phyloP scores from a whole-genome alignment of 1,139 yeast genomes.

The Magnusiomyces suaveolens region DNA sequence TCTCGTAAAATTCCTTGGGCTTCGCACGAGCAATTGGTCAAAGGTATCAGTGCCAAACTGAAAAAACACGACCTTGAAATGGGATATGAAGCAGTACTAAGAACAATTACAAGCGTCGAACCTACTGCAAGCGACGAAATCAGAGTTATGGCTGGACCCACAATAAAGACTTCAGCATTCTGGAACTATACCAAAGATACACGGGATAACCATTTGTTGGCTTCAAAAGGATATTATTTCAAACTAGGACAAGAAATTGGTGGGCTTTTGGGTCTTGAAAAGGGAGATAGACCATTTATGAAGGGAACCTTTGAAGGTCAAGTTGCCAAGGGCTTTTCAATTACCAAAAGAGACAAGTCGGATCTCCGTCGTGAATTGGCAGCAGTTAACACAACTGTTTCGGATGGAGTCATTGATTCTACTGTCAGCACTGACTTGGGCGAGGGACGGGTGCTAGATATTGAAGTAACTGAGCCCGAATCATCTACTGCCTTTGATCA shows the following conservation, averaged over 20 bases:
- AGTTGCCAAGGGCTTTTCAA: conserved; percentile 19
- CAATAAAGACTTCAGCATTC: conserved; percentile 30
- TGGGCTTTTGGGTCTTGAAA: conserved; percentile 30
- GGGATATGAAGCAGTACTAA: conserved; percentile 53
- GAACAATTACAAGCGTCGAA: conserved; percentile 45
- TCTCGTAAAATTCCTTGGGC: conserved; percentile 62
- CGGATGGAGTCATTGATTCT: neutral
- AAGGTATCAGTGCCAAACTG: conserved; percentile 50
- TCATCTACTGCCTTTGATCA: neutral
- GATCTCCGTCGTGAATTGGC: neutral
- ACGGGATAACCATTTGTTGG: conserved; percentile 28
- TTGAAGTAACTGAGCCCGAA: neutral
- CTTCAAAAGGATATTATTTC: conserved; percentile 44
- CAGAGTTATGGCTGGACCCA: conserved; percentile 32
- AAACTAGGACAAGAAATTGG: conserved; percentile 52
- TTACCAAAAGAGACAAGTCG: neutral
- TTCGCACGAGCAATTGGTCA: conserved; percentile 49
- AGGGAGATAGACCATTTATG: conserved; percentile 29
- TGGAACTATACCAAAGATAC: conserved; percentile 28
- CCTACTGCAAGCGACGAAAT: conserved; percentile 26
- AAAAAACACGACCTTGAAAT: conserved; percentile 38
- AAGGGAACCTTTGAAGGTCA: conserved; percentile 29
- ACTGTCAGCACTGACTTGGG: neutral
- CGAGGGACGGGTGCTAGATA: neutral
- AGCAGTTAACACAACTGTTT: neutral